Base-by-base conservation (phyloP, 805 yeast genomes). In the Ogataea trehalophila region DNA sequence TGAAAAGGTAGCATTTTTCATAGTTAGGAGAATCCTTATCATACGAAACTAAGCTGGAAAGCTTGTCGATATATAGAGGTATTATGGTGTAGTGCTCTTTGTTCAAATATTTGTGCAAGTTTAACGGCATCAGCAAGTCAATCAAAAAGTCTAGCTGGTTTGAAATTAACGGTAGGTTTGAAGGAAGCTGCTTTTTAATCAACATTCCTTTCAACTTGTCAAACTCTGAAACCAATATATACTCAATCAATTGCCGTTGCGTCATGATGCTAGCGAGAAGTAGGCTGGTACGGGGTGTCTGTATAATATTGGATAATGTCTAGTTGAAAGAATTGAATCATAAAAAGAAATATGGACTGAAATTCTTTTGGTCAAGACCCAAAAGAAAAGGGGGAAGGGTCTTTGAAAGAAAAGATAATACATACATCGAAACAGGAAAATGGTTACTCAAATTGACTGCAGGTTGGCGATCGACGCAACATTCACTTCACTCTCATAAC, bases 121-220 rank as follows among this genome's bases (percentile, higher is more conserved):
- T 64, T 20, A 52, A 40, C 8, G 69, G 69, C 58, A 62, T 60
- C 2, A 62, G 40, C 4, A 57, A 35, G 39, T 56, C 60, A 1
- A 58, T 44, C 5, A 64, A 23, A 33, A 49, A 45, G 11, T 54
- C 63, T 29, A 79, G 70, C 56, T 79, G 84, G 51, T 78, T 79
- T 0, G 87, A 86, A 8, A 84, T 69, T 79, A 83, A 75, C 37
- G 82, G 84, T 78, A 41, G 77, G 55, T 43, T 68, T 64, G 43
- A 20, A 0, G 95, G 92, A 44, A 76, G 73, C 57, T 83, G 90
- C 53, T 77, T 76, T 44, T 71, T 70, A 33, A 89, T 66, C 4
- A 77, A 70, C 0, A 94, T 83, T 0, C 97, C 96, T 46, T 79
- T 72, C 56, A 79, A 83, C 52, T 83, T 80, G 61, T 89, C 94